Conservation (phyloP, 495 filamentous ascomycete genomes). For the Glonium stellatum region DNA sequence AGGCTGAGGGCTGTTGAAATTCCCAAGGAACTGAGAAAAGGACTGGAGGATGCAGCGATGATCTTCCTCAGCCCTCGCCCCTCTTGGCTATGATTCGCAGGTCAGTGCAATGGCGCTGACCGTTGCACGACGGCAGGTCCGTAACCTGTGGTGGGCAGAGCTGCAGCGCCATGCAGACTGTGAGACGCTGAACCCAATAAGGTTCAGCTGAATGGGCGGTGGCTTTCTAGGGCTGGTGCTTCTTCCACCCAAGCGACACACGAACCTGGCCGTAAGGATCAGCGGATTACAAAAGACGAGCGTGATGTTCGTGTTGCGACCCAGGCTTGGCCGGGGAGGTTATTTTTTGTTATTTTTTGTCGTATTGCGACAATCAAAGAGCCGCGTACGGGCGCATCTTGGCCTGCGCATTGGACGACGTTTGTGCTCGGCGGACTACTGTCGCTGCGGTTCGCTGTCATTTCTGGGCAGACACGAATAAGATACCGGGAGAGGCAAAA, state of each 20-base stretch:
- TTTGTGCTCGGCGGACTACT: too few relatives aligned
- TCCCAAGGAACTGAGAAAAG: background rate
- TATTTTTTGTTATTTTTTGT: too few relatives aligned
- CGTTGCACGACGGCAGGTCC: slow-evolving; percentile 16
- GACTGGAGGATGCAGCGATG: slow-evolving; percentile 10
- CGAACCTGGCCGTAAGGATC: background rate
- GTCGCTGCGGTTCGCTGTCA: too few relatives aligned
- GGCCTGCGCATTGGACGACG: too few relatives aligned
- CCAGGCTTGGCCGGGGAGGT: too few relatives aligned
- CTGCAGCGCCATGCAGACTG: slow-evolving; percentile 12
- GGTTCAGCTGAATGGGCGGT: background rate
- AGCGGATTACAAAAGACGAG: background rate
- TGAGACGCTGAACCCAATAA: slow-evolving; percentile 13
- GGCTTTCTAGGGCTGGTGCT: slow-evolving; percentile 2
- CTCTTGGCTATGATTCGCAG: slow-evolving; percentile 17
- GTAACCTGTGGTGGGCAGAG: background rate
- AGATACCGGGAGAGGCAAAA: background rate
- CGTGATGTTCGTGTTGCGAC: background rate
- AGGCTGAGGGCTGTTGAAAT: slow-evolving; percentile 1
- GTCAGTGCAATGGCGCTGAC: slow-evolving; percentile 21
- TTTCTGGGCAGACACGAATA: too few relatives aligned
- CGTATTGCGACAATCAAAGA: too few relatives aligned
- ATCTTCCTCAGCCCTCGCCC: slow-evolving; percentile 7
- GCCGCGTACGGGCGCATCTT: too few relatives aligned
- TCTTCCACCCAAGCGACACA: slow-evolving; percentile 3